Evolutionary conservation across 2,329 filamentous ascomycete genomes (phyloP).

Genomic region (Aspergillus sp.): DNA sequence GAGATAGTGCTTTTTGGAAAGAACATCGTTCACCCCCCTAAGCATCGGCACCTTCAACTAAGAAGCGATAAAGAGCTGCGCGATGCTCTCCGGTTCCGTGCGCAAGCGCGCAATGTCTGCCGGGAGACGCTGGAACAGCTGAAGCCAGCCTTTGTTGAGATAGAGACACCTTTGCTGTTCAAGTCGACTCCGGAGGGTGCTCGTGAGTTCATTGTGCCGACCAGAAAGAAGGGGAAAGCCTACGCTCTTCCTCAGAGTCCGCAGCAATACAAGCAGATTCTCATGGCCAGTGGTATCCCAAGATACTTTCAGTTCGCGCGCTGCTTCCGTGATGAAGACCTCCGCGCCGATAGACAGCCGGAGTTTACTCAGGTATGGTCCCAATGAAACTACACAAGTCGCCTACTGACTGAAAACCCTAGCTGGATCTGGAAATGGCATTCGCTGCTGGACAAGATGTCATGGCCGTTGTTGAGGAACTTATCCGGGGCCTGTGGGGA

Average conservation of each 20-base stretch:
- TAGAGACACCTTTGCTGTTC: slow-evolving; percentile 93
- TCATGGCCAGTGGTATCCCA: slow-evolving; percentile 85
- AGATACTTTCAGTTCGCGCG: slow-evolving; percentile 90
- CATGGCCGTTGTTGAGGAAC: slow-evolving; percentile 57
- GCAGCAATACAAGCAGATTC: slow-evolving; percentile 96
- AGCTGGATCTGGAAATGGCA: slow-evolving; percentile 92
- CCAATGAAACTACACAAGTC: not conserved
- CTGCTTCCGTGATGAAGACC: slow-evolving; percentile 94
- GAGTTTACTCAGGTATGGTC: slow-evolving; percentile 82
- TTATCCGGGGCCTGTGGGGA: slow-evolving; percentile 60
- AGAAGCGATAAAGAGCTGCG: slow-evolving; percentile 70
- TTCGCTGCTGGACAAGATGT: slow-evolving; percentile 75
- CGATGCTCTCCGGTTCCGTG: slow-evolving; percentile 70
- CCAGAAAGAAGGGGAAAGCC: slow-evolving; percentile 70
- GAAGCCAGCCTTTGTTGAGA: slow-evolving; percentile 64
- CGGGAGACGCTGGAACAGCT: slow-evolving; percentile 57
- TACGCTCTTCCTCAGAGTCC: slow-evolving; percentile 96
- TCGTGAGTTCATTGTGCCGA: slow-evolving; percentile 90
- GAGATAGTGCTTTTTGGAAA: slow-evolving; percentile 76
- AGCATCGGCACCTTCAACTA: slow-evolving; percentile 80
- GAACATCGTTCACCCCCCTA: slow-evolving; percentile 70
- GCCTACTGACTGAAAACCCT: slow-evolving; percentile 7
- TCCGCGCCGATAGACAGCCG: slow-evolving; percentile 87
- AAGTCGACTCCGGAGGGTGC: slow-evolving; percentile 97
- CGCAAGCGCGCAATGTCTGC: slow-evolving; percentile 58